phyloP scores from a whole-genome alignment of 345 rosid species.

The Lumnitzera racemosa region DNA sequence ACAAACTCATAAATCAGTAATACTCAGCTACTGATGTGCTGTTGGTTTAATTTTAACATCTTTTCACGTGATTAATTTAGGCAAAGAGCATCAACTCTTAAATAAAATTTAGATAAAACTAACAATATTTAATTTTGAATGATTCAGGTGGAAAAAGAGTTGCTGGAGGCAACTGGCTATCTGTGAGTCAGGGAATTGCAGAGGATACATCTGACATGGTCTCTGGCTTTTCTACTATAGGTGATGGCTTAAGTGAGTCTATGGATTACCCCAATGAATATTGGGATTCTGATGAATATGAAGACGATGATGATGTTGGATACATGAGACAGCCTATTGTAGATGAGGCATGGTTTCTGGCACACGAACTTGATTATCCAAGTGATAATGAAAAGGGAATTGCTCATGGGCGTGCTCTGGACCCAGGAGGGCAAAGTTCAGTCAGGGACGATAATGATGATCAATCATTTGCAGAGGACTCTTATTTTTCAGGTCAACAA shows the following conservation, averaged over 20 bases:
- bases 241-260: slow-evolving; percentile 93
- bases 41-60: too few species aligned
- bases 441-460: slow-evolving; percentile 82
- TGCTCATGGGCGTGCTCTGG: slow-evolving; percentile 70
- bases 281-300: slow-evolving; percentile 99
- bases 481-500: slow-evolving; percentile 86
- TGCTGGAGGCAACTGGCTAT: slow-evolving; percentile 92
- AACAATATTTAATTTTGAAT: slow-evolving; percentile 1
- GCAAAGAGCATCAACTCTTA: too few species aligned
- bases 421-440: slow-evolving; percentile 64
- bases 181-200: slow-evolving; percentile 94
- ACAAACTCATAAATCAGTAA: too few species aligned
- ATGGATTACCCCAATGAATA: slow-evolving; percentile 84
- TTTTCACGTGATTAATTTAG: too few species aligned
- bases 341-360: slow-evolving; percentile 97
- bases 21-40: too few species aligned
- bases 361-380: slow-evolving; percentile 97
- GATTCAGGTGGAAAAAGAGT: slow-evolving; percentile 67
- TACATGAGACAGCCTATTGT: slow-evolving; percentile 96
- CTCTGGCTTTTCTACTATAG: slow-evolving; percentile 96
- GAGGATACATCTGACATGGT: slow-evolving; percentile 96
- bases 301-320: slow-evolving; percentile 96
- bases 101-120: too few species aligned
- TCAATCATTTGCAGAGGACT: slow-evolving; percentile 87
- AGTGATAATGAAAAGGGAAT: slow-evolving; percentile 97